Conservation (phyloP, 129 eudicot species). For the Flaveria robusta region DNA sequence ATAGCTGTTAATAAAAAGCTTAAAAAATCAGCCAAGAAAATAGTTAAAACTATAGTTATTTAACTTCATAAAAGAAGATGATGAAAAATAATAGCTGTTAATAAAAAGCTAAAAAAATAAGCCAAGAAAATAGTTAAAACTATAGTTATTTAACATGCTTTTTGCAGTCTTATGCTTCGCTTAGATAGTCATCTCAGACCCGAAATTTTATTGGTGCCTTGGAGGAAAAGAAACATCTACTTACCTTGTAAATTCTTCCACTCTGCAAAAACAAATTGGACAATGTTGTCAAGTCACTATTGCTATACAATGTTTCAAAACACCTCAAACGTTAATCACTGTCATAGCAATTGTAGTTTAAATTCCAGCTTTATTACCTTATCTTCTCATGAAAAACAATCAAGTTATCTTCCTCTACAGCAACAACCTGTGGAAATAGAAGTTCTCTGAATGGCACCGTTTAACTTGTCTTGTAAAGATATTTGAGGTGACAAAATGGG, state of each 20-base stretch:
- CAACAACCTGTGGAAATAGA: conserved; percentile 62
- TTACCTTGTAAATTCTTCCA: conserved; percentile 90
- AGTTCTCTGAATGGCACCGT: conserved; percentile 14
- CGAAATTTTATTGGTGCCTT: not conserved
- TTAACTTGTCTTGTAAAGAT: conserved; percentile 10
- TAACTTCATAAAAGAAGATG: not conserved
- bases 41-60: no score
- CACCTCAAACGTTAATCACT: not conserved
- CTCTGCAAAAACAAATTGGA: conserved; percentile 55
- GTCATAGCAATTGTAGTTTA: conserved; percentile 10
- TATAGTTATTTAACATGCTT: not conserved
- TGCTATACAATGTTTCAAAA: conserved; percentile 15
- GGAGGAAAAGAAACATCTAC: conserved; percentile 16
- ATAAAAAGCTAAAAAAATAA: not conserved
- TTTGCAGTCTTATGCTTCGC: conserved; percentile 9
- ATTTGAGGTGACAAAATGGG: conserved; percentile 9
- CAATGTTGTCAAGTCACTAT: conserved; percentile 23
- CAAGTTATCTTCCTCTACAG: conserved; percentile 77
- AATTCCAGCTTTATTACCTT: conserved; percentile 52
- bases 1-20: not conserved
- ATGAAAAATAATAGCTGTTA: not conserved
- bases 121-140: conserved; percentile 10
- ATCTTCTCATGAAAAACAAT: conserved; percentile 82
- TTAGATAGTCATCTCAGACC: conserved; percentile 11
- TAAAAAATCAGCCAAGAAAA: conserved; percentile 1